These are phyloP conservation scores for Zymoseptoria passerinii DNA, from an alignment of 2,329 filamentous ascomycete species.

Conservation along the genomic window DNA sequence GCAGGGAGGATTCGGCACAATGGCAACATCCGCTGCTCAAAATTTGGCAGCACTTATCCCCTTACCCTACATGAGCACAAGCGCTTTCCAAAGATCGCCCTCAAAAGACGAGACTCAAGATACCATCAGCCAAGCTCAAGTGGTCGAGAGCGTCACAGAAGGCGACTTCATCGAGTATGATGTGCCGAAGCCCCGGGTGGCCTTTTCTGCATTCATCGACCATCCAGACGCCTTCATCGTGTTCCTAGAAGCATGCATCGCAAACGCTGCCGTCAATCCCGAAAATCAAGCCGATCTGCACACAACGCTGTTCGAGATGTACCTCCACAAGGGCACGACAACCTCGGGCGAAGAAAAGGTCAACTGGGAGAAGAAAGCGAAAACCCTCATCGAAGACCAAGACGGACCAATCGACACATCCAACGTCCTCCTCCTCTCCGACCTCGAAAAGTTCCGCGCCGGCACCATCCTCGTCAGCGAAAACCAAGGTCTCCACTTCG, in stretches of 20 bases:
- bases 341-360: slow-evolving; percentile 62
- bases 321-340: slow-evolving; percentile 76
- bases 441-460: slow-evolving; percentile 80
- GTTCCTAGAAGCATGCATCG: slow-evolving; percentile 82
- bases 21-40: slow-evolving; percentile 68
- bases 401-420: slow-evolving; percentile 85
- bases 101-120: slow-evolving; percentile 35
- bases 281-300: slow-evolving; percentile 78
- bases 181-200: slow-evolving; percentile 72
- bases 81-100: slow-evolving; percentile 47
- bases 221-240: slow-evolving; percentile 84
- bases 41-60: slow-evolving; percentile 78
- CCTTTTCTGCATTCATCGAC: slow-evolving; percentile 94
- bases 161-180: slow-evolving; percentile 56
- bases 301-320: slow-evolving; percentile 97
- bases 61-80: slow-evolving; percentile 72
- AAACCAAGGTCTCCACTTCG: slow-evolving; percentile 81
- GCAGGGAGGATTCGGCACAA: slow-evolving; percentile 29
- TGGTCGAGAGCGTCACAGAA: slow-evolving; percentile 46
- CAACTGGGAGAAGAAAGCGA: slow-evolving; percentile 85
- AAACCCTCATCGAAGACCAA: slow-evolving; percentile 73
- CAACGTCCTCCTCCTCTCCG: slow-evolving; percentile 84
- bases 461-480: slow-evolving; percentile 90
- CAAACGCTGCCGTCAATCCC: slow-evolving; percentile 60
- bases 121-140: slow-evolving; percentile 46